phyloP scores from a whole-genome alignment of 148 eudicot genomes.

The Drosera capensis region DNA sequence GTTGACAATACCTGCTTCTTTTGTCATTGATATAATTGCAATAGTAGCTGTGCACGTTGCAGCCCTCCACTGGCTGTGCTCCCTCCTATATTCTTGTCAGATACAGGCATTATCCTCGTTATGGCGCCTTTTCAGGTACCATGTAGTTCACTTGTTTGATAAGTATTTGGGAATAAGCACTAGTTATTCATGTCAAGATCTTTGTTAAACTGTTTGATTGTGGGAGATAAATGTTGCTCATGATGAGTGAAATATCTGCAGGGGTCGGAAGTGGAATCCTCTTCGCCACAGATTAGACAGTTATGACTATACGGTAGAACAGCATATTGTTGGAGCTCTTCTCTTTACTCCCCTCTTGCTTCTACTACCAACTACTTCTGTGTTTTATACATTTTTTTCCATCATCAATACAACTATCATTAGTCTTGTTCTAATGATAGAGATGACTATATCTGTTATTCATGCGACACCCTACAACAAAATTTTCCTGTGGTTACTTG shows the following conservation, averaged over 20 bases:
- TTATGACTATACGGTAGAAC: conserved; percentile 87
- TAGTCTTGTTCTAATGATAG: conserved; percentile 30
- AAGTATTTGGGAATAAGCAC: neutral
- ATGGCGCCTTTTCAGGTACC: conserved; percentile 97
- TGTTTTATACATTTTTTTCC: conserved; percentile 82
- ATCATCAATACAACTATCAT: conserved; percentile 38
- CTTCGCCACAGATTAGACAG: conserved; percentile 91
- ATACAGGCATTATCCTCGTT: conserved; percentile 71
- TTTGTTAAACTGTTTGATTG: neutral
- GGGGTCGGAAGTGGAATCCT: conserved; percentile 90
- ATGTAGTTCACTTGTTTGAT: neutral
- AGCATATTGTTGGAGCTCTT: conserved; percentile 89
- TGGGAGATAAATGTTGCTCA: conserved; percentile 4
- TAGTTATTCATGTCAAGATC: neutral
- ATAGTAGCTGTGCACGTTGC: conserved; percentile 51
- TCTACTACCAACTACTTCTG: conserved; percentile 81
- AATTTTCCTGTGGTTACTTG: conserved; percentile 56
- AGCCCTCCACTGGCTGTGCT: conserved; percentile 50
- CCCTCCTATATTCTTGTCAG: conserved; percentile 66
- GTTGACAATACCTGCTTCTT: conserved; percentile 56
- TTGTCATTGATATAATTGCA: conserved; percentile 44
- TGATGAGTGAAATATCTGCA: conserved; percentile 21
- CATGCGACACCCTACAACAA: conserved; percentile 82
- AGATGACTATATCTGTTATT: conserved; percentile 45
- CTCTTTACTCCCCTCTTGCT: conserved; percentile 76